phyloP scores from a whole-genome alignment of 2,329 filamentous ascomycete genomes.

The Calonectria ilicicola region DNA sequence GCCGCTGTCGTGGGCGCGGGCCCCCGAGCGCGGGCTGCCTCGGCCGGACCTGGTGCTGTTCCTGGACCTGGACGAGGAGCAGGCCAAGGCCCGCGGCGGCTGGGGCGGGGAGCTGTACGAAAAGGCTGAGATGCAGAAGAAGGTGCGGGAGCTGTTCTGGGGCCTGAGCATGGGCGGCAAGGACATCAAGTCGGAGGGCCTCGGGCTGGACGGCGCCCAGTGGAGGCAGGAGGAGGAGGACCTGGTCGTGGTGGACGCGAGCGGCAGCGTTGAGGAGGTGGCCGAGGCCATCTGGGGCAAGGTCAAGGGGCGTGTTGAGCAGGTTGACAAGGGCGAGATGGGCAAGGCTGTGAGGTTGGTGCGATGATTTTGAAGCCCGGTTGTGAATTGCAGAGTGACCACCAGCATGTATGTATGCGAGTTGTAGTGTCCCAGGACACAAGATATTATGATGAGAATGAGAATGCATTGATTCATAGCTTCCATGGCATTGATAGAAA shows the following conservation, averaged over 20 bases:
- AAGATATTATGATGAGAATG: neutral
- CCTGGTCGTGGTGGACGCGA: constrained; percentile 66
- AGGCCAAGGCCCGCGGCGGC: constrained; percentile 81
- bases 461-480: neutral
- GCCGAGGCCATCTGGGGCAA: constrained; percentile 66
- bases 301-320: constrained; percentile 59
- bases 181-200: constrained; percentile 44
- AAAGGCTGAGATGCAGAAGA: constrained; percentile 82
- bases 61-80: constrained; percentile 80
- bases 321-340: constrained; percentile 62
- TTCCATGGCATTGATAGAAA: no score
- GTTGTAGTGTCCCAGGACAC: neutral
- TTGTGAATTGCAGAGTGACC: neutral
- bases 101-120: constrained; percentile 94
- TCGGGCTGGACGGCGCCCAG: constrained; percentile 35
- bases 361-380: constrained; percentile 20
- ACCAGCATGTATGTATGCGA: neutral
- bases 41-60: constrained; percentile 90
- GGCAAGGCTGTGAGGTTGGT: constrained; percentile 57
- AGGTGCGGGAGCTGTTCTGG: constrained; percentile 81
- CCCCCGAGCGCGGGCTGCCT: constrained; percentile 87
- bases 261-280: constrained; percentile 67
- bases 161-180: constrained; percentile 62
- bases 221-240: constrained; percentile 66
- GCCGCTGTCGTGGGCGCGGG: constrained; percentile 81